Base-by-base conservation (phyloP, 148 eudicot genomes). In the Camellia granthamiana region DNA sequence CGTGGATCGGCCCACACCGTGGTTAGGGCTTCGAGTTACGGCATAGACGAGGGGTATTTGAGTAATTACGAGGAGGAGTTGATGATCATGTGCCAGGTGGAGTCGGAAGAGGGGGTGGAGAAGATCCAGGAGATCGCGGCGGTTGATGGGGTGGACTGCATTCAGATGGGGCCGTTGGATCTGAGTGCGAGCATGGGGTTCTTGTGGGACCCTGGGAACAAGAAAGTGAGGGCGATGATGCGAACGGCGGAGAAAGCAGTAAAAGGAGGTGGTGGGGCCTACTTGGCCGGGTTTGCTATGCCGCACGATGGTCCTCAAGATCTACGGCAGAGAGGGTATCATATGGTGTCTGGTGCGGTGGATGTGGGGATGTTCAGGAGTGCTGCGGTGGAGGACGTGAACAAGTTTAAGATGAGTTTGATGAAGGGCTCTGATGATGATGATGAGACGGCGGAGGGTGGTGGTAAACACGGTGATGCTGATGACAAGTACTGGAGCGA, bases 101-200 rank as follows among this genome's bases (percentile, higher is more conserved):
- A 93, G 77, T 89, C 88, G 0, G 84, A 66, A 52, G 93, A 90
- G 0, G 94, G 86, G 0, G 91, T 85, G 64, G 79, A 88, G 78
- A 89, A 87, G 54, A 81, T 89, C 6, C 84, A 84, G 74, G 96
- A 95, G 67, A 95, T 95, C 8, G 90, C 94, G 0, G 91, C 87
- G 13, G 97, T 95, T 10, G 97, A 95, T 0, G 97, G 97, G n/a
- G 96, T 95, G 5, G 98, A 95, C 44, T 90, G 94, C 76, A 77
- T 93, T 1, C 97, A 93, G 69, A 90, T 92, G 97, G 98, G 97
- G 4, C 98, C 97, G 43, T 83, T 90, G 84, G 98, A 95, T 85
- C 78, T 93, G 89, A 93, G 97, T 65, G 97, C 97, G 0, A 91
- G 93, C 71, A 80, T 93, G 89, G 96, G 98, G 69, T 92, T 89